Conservation (phyloP, 2,329 filamentous ascomycete species). For the Xylaria sp. region DNA sequence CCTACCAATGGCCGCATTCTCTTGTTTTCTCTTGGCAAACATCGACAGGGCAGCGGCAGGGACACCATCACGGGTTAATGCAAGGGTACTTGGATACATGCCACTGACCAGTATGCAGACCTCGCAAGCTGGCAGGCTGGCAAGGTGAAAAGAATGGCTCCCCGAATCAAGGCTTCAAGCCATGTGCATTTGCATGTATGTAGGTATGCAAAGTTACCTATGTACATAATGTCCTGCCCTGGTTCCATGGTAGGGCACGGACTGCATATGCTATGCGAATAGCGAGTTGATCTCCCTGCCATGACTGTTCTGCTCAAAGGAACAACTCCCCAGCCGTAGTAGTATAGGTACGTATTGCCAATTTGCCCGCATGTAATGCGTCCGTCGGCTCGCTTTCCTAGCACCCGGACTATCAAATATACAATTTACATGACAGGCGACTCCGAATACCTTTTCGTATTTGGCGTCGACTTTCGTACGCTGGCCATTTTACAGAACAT, state of each 20-base stretch:
- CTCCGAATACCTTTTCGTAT: too few species aligned
- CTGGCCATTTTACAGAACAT: not conserved
- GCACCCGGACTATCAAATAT: not conserved
- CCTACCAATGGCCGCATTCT: conserved; percentile 23
- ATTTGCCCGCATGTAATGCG: not conserved
- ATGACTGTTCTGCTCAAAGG: not conserved
- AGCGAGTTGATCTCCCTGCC: not conserved
- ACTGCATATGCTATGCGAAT: not conserved
- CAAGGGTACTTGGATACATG: conserved; percentile 12
- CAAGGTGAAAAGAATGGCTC: not conserved
- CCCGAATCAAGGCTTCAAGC: not conserved
- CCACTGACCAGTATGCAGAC: too few species aligned
- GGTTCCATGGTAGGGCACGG: too few species aligned
- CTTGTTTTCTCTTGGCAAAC: conserved; percentile 20
- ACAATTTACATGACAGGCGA: not conserved
- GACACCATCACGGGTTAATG: conserved; percentile 13
- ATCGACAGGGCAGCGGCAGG: conserved; percentile 15
- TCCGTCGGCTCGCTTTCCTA: not conserved
- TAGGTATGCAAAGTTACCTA: not conserved
- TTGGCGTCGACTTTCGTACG: not conserved
- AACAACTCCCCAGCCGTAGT: too few species aligned
- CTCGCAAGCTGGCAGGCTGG: too few species aligned
- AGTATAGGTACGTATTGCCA: too few species aligned
- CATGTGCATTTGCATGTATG: not conserved
- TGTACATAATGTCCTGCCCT: too few species aligned